Base-by-base conservation (phyloP, 768 basidiomycete species). In the Russula dissimulans region DNA sequence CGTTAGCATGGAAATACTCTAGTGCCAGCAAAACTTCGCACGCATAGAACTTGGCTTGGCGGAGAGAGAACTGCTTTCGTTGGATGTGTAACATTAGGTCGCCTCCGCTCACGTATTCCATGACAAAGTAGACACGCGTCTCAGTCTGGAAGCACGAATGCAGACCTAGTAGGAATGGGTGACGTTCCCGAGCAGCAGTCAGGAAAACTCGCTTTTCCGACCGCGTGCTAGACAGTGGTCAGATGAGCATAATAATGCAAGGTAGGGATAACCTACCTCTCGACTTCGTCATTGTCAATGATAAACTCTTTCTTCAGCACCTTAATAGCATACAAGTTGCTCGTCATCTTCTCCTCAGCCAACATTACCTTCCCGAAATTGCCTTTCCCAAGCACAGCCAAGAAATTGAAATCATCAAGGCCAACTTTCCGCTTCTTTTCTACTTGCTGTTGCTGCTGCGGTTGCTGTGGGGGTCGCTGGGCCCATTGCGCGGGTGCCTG, bases 221-320 rank as follows among this genome's bases (percentile, higher is more conserved):
- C 61, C 95, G 95, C 18, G 97, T 98, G 67, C 97, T 98, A 65
- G 56, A 12, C 29, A 50, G 42, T 48, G 52, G 3, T 52, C 59
- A 47, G 32, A 11, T 46, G 8, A 49, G 29, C 31, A 15, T 42
- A 34, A 15, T 4, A 44, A 34, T 18, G 9, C 43, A 46, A 22
- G 36, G 34, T 41, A 32, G 29, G 48, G 18, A 57, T 36, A 43
- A 60, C 79, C 57, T 66, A 95, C 95, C 94, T 97, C 75, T 98
- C 97, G 3, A 99, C 94, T 78, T 98, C 97, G 73, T 99, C 97
- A 63, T 99, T 98, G 72, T 99, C 97, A 68, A 99, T 98, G 72
- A 99, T 98, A 70, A 99, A 98, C 75, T 98, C 97, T 71, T 99
- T 99, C 81, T 99, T 99, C 71, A 99, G 71, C n/a, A 99, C 97